Percentiles rank a stretch among this genome's conserved stretches.
phyloP scores from a whole-genome alignment of 2,329 filamentous ascomycete species.

The Taxawa tesnikishii region DNA sequence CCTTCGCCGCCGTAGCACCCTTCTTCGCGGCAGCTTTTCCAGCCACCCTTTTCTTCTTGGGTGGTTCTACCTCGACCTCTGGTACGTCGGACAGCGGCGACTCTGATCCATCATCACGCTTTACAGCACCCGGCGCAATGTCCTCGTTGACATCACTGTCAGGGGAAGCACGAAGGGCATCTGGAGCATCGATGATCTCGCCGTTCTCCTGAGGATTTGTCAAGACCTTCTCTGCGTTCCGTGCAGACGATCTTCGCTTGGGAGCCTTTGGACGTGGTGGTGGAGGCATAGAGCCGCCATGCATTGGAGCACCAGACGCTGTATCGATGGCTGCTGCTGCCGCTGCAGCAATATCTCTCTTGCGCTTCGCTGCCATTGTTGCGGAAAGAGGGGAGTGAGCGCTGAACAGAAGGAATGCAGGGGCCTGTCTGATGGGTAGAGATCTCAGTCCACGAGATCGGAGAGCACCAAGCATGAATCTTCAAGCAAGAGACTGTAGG shows the following conservation, averaged over 20 bases:
- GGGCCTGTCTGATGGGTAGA: neutral
- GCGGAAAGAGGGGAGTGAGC: neutral
- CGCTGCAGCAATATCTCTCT: conserved; percentile 1
- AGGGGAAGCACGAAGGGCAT: conserved; percentile 30
- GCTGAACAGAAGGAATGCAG: neutral
- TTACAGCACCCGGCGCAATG: conserved; percentile 15
- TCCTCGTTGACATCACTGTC: conserved; percentile 23
- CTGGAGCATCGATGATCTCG: conserved; percentile 29
- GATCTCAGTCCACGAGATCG: neutral
- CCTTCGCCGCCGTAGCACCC: conserved; percentile 8
- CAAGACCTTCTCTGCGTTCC: neutral
- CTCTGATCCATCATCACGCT: conserved; percentile 14
- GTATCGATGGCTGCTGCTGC: neutral
- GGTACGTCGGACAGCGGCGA: conserved; percentile 23
- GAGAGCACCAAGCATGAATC: neutral
- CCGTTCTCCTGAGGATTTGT: conserved; percentile 22
- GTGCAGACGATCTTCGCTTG: conserved; percentile 2
- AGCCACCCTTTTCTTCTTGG: conserved; percentile 13
- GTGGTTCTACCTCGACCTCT: conserved; percentile 16
- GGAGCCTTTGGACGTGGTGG: neutral
- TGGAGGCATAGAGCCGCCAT: conserved; percentile 1
- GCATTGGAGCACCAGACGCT: neutral
- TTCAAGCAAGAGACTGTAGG: neutral
- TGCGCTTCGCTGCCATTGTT: conserved; percentile 5
- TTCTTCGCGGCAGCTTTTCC: conserved; percentile 8